Percentiles rank a stretch among this genome's conserved stretches.
These are phyloP conservation scores for Solanum ossicruentum DNA, from an alignment of 257 asterid genomes.

Conservation along the genomic window DNA sequence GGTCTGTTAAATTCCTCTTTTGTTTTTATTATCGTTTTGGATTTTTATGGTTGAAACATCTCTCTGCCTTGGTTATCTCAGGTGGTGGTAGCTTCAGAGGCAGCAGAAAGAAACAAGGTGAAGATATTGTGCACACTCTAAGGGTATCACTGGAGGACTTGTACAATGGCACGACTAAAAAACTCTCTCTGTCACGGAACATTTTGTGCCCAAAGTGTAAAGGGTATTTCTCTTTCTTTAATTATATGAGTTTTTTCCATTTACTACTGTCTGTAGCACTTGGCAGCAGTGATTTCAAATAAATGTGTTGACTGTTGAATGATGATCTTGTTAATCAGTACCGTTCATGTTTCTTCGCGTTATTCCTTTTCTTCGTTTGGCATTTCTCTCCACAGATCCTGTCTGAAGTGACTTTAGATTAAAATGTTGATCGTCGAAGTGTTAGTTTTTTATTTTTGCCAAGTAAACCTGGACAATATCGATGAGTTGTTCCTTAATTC, in stretches of 20 bases:
- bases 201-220: conserved; percentile 38
- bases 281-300: background rate
- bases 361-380: background rate
- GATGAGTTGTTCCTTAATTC: background rate
- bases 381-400: background rate
- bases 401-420: background rate
- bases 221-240: conserved; percentile 22
- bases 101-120: conserved; percentile 22
- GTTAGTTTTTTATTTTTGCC: background rate
- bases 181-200: conserved; percentile 30
- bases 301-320: no score
- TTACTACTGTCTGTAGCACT: background rate
- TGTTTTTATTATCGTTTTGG: background rate
- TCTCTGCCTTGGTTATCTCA: background rate
- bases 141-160: conserved; percentile 40
- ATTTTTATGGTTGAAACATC: background rate
- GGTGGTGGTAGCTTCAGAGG: conserved; percentile 19
- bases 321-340: background rate
- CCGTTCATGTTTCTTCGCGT: background rate
- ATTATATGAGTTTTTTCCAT: background rate
- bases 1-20: background rate
- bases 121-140: conserved; percentile 29
- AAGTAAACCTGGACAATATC: background rate
- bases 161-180: conserved; percentile 40
- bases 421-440: background rate